A percentile compares a stretch with the other conserved stretches of the same genome.
Conservation (phyloP, 305 asterid species). For the Striga hermonthica region DNA sequence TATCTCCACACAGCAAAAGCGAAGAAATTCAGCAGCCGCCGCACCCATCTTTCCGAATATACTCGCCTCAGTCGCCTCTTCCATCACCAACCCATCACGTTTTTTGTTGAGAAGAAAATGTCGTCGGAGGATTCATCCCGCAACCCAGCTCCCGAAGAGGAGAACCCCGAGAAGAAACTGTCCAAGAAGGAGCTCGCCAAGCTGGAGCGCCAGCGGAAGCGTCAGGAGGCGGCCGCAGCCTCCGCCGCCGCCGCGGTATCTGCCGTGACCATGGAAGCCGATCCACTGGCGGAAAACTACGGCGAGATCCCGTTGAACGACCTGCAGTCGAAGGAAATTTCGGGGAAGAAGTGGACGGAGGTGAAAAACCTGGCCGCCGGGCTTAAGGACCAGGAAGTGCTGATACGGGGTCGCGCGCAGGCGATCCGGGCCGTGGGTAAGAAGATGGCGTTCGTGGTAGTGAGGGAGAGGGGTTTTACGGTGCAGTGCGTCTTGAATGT, state of each 20-base stretch:
- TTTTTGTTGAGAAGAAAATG: slow-evolving; percentile 23
- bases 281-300: slow-evolving; percentile 62
- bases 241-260: slow-evolving; percentile 46
- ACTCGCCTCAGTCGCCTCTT: too few relatives aligned
- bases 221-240: slow-evolving; percentile 63
- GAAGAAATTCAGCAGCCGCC: too few relatives aligned
- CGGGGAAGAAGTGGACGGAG: slow-evolving; percentile 69
- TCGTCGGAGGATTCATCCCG: slow-evolving; percentile 39
- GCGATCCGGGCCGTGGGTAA: slow-evolving; percentile 65
- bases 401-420: slow-evolving; percentile 74
- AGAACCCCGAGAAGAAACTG: slow-evolving; percentile 40
- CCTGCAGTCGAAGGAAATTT: slow-evolving; percentile 57
- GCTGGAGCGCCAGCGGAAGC: slow-evolving; percentile 61
- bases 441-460: slow-evolving; percentile 73
- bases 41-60: too few relatives aligned
- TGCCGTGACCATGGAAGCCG: slow-evolving; percentile 35
- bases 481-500: slow-evolving; percentile 79
- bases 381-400: slow-evolving; percentile 48
- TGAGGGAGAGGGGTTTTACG: slow-evolving; percentile 68
- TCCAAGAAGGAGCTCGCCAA: slow-evolving; percentile 80
- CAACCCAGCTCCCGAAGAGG: slow-evolving; percentile 33
- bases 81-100: too few relatives aligned
- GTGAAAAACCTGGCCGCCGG: slow-evolving; percentile 39
- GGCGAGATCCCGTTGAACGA: slow-evolving; percentile 59
- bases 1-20: too few relatives aligned